Base-by-base conservation (phyloP, 1,284 basidiomycete species). In the Marasmius fiardii region DNA sequence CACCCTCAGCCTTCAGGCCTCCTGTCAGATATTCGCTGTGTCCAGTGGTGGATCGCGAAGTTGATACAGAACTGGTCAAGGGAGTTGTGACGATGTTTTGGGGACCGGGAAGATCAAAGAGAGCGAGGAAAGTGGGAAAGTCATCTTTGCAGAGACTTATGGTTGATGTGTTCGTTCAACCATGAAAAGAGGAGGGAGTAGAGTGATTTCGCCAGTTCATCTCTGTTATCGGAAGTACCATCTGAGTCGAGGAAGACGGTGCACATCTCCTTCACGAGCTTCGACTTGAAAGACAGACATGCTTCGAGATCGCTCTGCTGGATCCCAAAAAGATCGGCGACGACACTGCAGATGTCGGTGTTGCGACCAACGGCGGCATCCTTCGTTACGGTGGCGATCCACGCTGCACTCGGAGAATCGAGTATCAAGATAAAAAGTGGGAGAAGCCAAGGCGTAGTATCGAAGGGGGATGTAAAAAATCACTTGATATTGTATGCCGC, bases 61-160 rank as follows among this genome's bases (percentile, higher is more conserved):
- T 99, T 99, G 78, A 98, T 81, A 70, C 90, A 93, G 72, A 99
- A 95, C 63, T 98, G 94, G 65, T 98, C 95, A 37, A 99, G 83
- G 14, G 93, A 95, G 71, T 98, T 97, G 53, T 89, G 81, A 1
- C 87, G 82, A 93, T 83, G 71, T 95, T 93, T 69, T 95, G 92
- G 14, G 88, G 84, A n/a, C 96, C 95, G 1, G 97, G 95, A 1
- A 98, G 82, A 69, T 99, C 95, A 67, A 99, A 88, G 39, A 99
- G 77, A n/a, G 93, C 92, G 63, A 99, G 90, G 74, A 96, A 98
- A 1, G 92, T 92, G 12, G 82, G 76, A 63, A 94, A 97, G 65
- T 95, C 92, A 47, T 97, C 93, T 39, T 86, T 85, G 76, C 93
- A 96, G 23, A 98, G 83, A 53, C 90, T 90, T 65, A n/a, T 96